These are phyloP conservation scores for Cerrena zonata DNA, from an alignment of 1,284 basidiomycete genomes.

Conservation along the genomic window DNA sequence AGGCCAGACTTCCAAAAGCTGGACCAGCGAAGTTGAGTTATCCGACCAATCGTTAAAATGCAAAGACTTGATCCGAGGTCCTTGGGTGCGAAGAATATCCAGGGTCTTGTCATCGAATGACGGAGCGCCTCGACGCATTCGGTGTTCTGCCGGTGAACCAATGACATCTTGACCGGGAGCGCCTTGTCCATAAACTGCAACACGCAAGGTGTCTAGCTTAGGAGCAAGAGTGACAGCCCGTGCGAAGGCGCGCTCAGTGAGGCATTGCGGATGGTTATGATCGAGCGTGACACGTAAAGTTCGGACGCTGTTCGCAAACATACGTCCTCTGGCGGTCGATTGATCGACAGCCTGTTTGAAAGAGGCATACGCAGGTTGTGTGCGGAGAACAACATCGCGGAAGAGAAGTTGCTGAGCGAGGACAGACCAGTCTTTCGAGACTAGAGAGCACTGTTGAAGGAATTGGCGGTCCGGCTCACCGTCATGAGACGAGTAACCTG, in stretches of 20 bases:
- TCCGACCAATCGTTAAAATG: conserved; percentile 68
- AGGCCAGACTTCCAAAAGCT: conserved; percentile 60
- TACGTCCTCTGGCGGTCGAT: conserved; percentile 39
- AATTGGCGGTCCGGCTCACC: conserved; percentile 35
- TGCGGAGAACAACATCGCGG: conserved; percentile 46
- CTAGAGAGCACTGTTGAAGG: conserved; percentile 50
- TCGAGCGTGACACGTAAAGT: conserved; percentile 54
- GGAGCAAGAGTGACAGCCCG: conserved; percentile 53
- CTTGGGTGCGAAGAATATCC: conserved; percentile 44
- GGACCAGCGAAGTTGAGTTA: conserved; percentile 48
- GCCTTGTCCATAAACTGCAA: conserved; percentile 54
- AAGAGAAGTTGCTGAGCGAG: conserved; percentile 62
- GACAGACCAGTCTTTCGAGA: conserved; percentile 59
- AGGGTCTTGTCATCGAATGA: conserved; percentile 53
- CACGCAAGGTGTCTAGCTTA: conserved; percentile 47
- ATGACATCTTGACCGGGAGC: conserved; percentile 42
- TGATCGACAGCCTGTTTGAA: conserved; percentile 48
- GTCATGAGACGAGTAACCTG: conserved; percentile 39
- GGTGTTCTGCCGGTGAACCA: conserved; percentile 40
- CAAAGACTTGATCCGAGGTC: conserved; percentile 50
- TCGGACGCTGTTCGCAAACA: conserved; percentile 48
- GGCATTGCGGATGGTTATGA: conserved; percentile 55
- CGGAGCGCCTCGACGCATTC: conserved; percentile 45
- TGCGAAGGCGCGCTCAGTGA: conserved; percentile 52
- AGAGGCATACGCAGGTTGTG: conserved; percentile 45